phyloP scores from a whole-genome alignment of 371 early-diverging fungal genomes.

The Smittium mucronatum region DNA sequence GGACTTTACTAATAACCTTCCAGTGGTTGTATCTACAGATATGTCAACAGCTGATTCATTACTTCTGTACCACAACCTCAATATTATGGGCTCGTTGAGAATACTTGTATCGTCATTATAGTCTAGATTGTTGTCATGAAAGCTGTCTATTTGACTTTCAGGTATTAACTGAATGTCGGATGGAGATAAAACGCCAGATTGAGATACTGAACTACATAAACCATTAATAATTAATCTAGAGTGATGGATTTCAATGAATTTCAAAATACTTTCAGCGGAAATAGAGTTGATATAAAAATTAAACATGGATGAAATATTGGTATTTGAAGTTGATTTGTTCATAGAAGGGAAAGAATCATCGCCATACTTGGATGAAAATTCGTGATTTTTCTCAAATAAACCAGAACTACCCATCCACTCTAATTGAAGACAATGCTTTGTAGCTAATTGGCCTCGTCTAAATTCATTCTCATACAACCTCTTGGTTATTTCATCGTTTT shows the following conservation, averaged over 20 bases:
- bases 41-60: slow-evolving; percentile 30
- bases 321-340: background rate
- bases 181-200: slow-evolving; percentile 17
- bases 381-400: background rate
- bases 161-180: slow-evolving; percentile 22
- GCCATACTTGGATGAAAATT: background rate
- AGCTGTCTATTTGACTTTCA: slow-evolving; percentile 1
- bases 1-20: slow-evolving; percentile 24
- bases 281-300: slow-evolving; percentile 17
- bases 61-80: slow-evolving; percentile 30
- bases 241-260: slow-evolving; percentile 26
- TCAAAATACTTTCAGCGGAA: slow-evolving; percentile 20
- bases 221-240: slow-evolving; percentile 20
- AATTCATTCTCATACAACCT: background rate
- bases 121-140: background rate
- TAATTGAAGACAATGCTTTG: background rate
- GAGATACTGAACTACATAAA: slow-evolving; percentile 14
- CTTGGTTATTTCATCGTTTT: background rate
- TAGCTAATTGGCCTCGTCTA: background rate
- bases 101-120: background rate
- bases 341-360: background rate
- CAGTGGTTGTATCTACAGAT: slow-evolving; percentile 25
- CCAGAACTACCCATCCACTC: slow-evolving; percentile 10
- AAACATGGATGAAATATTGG: background rate
- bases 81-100: background rate